phyloP scores from a whole-genome alignment of 371 early-diverging fungal genomes.

The Massospora cicadina region DNA sequence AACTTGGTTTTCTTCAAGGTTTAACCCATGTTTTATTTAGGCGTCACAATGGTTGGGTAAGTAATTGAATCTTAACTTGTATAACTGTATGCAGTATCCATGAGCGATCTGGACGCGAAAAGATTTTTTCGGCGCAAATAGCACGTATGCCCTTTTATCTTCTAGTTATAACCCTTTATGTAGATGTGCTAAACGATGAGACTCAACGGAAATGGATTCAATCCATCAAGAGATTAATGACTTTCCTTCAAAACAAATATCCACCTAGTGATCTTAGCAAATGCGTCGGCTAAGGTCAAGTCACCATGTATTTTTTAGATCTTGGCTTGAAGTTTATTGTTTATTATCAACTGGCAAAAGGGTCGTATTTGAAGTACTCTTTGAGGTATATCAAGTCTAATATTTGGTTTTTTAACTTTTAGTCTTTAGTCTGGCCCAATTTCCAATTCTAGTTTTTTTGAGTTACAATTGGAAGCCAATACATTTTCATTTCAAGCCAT shows the following conservation, averaged over 20 bases:
- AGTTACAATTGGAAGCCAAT: too few relatives aligned
- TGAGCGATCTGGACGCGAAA: constrained; percentile 91
- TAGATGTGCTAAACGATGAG: constrained; percentile 89
- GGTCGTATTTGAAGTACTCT: too few relatives aligned
- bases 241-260: constrained; percentile 80
- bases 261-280: constrained; percentile 39
- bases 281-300: constrained; percentile 12
- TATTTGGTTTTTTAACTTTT: too few relatives aligned
- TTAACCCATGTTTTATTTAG: constrained; percentile 7
- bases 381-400: too few relatives aligned
- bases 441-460: too few relatives aligned
- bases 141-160: constrained; percentile 28
- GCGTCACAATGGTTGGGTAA: constrained; percentile 23
- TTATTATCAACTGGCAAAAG: too few relatives aligned
- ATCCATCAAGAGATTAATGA: constrained; percentile 89
- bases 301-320: too few relatives aligned
- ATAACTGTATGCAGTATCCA: constrained; percentile 50
- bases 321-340: too few relatives aligned
- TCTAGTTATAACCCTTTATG: not conserved
- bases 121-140: constrained; percentile 83
- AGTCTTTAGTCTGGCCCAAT: too few relatives aligned
- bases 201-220: constrained; percentile 96
- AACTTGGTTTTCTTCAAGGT: constrained; percentile 34
- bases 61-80: not conserved
- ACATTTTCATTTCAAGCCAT: too few relatives aligned